A percentile compares a stretch with the other conserved stretches of the same genome.
Conservation (phyloP, 176 grass and related monocot species). For the Carex myosuroides region DNA sequence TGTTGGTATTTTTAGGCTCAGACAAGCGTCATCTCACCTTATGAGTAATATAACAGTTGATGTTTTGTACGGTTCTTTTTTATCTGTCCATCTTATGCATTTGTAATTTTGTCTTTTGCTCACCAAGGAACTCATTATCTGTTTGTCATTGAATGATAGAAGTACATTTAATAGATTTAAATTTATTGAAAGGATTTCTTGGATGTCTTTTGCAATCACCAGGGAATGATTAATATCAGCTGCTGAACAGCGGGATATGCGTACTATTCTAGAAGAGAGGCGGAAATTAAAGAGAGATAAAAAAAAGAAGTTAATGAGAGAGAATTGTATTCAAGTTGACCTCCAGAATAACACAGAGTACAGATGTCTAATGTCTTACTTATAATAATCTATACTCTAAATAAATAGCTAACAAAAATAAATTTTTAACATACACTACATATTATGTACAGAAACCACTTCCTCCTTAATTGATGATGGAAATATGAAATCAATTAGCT, state of each 20-base stretch:
- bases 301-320: no score
- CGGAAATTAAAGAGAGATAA: no score
- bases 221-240: neutral
- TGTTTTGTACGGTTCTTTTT: neutral
- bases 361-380: no score
- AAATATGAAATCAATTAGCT: no score
- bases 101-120: neutral
- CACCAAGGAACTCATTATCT: neutral
- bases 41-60: conserved; percentile 12
- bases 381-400: no score
- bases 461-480: no score
- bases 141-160: neutral
- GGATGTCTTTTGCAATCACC: neutral
- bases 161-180: neutral
- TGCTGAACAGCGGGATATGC: neutral
- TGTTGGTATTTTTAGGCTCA: conserved; percentile 20
- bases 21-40: neutral
- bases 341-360: no score
- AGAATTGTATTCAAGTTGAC: no score
- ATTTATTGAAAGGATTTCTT: neutral
- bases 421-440: no score
- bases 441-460: no score
- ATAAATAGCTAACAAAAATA: no score
- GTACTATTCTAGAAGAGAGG: no score
- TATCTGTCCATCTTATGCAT: neutral